Evolutionary conservation across 768 basidiomycete species (phyloP).

Genomic region (Trametes coccinea): DNA sequence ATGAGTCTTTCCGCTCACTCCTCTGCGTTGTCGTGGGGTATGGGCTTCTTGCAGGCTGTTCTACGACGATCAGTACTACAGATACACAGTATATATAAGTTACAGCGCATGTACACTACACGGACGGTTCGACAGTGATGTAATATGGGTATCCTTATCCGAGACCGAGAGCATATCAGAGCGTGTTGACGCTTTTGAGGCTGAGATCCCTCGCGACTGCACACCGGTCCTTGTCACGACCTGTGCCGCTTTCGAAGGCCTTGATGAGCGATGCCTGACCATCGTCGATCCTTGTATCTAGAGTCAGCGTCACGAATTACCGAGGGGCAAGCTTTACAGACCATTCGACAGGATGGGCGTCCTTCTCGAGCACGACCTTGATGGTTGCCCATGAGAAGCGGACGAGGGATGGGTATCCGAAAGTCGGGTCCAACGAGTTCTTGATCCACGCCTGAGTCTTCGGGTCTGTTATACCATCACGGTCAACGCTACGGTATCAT

Average conservation of each 20-base stretch:
- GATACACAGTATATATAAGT: conserved; percentile 19
- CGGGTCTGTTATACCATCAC: conserved; percentile 58
- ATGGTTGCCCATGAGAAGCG: conserved; percentile 97
- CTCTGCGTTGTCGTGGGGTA: not conserved
- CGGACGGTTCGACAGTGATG: conserved; percentile 14
- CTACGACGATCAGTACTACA: conserved; percentile 2
- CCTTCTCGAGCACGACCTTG: conserved; percentile 79
- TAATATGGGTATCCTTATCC: conserved; percentile 6
- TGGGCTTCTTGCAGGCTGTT: not conserved
- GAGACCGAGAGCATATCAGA: conserved; percentile 40
- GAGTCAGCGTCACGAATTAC: too few species aligned
- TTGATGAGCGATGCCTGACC: conserved; percentile 73
- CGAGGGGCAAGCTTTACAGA: conserved; percentile 31
- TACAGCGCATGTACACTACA: conserved; percentile 22
- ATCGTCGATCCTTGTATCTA: conserved; percentile 71
- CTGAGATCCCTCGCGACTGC: conserved; percentile 72
- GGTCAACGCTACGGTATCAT: not conserved
- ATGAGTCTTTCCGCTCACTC: not conserved
- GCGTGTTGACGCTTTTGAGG: conserved; percentile 63
- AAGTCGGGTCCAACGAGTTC: conserved; percentile 75
- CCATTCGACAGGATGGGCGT: conserved; percentile 83
- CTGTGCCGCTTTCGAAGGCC: conserved; percentile 70
- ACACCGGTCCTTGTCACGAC: conserved; percentile 74
- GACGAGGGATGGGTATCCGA: conserved; percentile 88
- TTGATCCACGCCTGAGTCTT: conserved; percentile 89